phyloP scores from a whole-genome alignment of 2,329 filamentous ascomycete species.

The Colletotrichum sp. region DNA sequence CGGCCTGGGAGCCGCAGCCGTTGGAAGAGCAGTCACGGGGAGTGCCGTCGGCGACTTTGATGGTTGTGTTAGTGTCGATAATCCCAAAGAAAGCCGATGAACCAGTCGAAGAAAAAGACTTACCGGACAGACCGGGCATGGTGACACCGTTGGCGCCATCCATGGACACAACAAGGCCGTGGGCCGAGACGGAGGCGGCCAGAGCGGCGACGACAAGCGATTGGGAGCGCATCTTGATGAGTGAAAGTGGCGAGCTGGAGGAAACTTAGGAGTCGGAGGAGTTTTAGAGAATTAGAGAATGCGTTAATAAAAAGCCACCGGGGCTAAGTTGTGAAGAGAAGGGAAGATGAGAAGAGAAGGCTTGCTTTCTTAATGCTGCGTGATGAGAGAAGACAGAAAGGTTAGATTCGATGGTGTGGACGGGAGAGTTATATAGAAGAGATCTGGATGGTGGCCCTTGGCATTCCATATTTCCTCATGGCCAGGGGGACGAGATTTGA shows the following conservation, averaged over 20 bases:
- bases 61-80: not conserved
- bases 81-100: not conserved
- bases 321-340: conserved; percentile 3
- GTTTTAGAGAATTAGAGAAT: not conserved
- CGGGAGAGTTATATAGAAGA: conserved; percentile 17
- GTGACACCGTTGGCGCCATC: conserved; percentile 65
- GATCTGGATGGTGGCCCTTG: conserved; percentile 6
- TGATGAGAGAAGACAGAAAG: not conserved
- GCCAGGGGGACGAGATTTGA: conserved; percentile 14
- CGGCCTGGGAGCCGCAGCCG: conserved; percentile 67
- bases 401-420: conserved; percentile 6
- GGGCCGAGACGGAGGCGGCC: conserved; percentile 50
- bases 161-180: conserved; percentile 62
- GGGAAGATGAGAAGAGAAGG: conserved; percentile 6
- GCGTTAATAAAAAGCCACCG: conserved; percentile 10
- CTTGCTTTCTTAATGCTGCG: conserved; percentile 19
- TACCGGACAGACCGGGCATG: conserved; percentile 60
- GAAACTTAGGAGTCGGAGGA: not conserved
- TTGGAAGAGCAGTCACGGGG: conserved; percentile 70
- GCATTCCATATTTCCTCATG: conserved; percentile 13
- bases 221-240: conserved; percentile 23
- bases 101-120: not conserved
- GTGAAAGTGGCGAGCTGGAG: conserved; percentile 7
- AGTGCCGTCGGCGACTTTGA: conserved; percentile 65
- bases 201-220: conserved; percentile 43